These are phyloP conservation scores for Pterocarpus santalinus DNA, from an alignment of 306 rosid genomes.

Conservation along the genomic window DNA sequence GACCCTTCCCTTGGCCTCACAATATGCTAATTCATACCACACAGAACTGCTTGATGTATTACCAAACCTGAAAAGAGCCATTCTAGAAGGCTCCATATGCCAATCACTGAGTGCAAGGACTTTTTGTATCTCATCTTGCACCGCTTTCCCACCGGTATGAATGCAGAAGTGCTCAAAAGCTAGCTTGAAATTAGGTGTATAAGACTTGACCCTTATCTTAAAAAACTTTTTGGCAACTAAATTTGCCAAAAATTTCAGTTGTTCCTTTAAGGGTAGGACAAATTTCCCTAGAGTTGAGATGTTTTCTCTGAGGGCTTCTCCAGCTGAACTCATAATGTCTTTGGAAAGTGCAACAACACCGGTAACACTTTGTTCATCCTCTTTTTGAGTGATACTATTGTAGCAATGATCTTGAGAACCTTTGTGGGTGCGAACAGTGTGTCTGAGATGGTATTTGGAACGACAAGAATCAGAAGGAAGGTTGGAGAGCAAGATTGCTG, in stretches of 20 bases:
- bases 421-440: not conserved
- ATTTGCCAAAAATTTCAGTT: conserved; percentile 26
- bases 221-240: conserved; percentile 6
- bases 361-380: not conserved
- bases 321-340: not conserved
- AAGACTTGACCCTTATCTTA: not conserved
- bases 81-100: conserved; percentile 31
- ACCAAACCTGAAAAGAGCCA: conserved; percentile 21
- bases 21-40: conserved; percentile 33
- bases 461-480: not conserved
- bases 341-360: conserved; percentile 31
- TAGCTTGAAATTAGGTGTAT: conserved; percentile 29
- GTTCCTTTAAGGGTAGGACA: conserved; percentile 31
- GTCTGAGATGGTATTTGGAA: conserved; percentile 18
- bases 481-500: conserved; percentile 42
- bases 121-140: not conserved
- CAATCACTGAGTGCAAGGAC: not conserved
- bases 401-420: conserved; percentile 23
- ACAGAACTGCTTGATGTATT: conserved; percentile 35
- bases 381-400: conserved; percentile 15
- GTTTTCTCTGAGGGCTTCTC: not conserved
- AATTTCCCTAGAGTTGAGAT: conserved; percentile 16
- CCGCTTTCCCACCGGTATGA: conserved; percentile 28
- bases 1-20: conserved; percentile 32
- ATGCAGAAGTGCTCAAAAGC: conserved; percentile 36